Base-by-base conservation (phyloP, 2,329 filamentous ascomycete species). In the Colletotrichum sojae region DNA sequence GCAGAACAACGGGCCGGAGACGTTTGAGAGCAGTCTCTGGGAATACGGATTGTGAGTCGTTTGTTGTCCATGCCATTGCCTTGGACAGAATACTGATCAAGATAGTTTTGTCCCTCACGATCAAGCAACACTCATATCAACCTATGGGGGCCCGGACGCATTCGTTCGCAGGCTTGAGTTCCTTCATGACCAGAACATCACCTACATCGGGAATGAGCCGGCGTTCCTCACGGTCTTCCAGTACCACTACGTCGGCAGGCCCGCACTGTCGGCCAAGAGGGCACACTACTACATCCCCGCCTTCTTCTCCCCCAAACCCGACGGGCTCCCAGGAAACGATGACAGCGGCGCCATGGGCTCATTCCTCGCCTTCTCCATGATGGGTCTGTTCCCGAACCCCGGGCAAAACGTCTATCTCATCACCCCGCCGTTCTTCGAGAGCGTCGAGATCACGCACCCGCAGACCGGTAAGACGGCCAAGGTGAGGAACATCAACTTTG, bases 321-420 rank as follows among this genome's bases (percentile, higher is more conserved):
- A 79, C 2, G 91, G 91, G 0, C 85, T 93, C 8, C 90, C 91
- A 0, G 91, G 91, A 0, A 93, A 93, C 75, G 91, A 93, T 67
- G 91, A 93, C 75, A 86, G 85, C 54, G 91, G 91, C 4, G 89
- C 91, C 0, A 92, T 93, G 90, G 91, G 90, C 18, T 86, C 86
- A 0, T 93, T 92, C 69, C 81, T 89, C 0, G 88, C 88, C 0
- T 85, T 93, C 1, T 82, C 85, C 25, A 92, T 93, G 90, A 87
- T 93, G 82, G 91, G 91, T 0, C 78, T 93, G 6, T 93, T 90
- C 77, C 91, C 91, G 0, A 89, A 92, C 49, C 84, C 89, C 0
- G 91, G 90, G 0, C 91, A 93, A 73, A 82, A 92, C 70, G 89
- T 92, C 0, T 93, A 93, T 72, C 85, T 93, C n/a, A 91, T 93